Conservation (phyloP, 768 basidiomycete genomes). For the Trichaptum fuscoviolaceum region DNA sequence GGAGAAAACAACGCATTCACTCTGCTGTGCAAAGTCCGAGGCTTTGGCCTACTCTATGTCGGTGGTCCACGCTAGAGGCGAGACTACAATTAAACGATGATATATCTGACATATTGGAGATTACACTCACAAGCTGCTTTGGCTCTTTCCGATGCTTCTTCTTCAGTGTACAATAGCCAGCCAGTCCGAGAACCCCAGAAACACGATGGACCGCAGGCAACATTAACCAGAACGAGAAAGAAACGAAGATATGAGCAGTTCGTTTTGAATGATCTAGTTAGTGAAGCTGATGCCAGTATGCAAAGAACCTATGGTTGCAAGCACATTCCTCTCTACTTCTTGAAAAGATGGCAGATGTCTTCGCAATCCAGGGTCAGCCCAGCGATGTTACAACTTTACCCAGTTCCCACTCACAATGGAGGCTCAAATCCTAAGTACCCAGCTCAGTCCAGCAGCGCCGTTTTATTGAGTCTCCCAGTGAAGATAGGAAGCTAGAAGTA, state of each 20-base stretch:
- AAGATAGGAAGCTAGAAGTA: too few species aligned
- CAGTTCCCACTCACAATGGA: background rate
- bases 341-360: slow-evolving; percentile 1
- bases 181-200: background rate
- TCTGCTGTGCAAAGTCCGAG: too few species aligned
- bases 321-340: background rate
- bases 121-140: background rate
- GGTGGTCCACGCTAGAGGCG: too few species aligned
- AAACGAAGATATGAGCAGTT: background rate
- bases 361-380: background rate
- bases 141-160: background rate
- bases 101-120: too few species aligned
- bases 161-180: background rate
- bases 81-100: too few species aligned
- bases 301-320: background rate
- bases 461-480: too few species aligned
- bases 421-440: too few species aligned
- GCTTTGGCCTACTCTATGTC: too few species aligned
- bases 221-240: background rate
- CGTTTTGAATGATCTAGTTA: background rate
- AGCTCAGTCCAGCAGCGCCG: too few species aligned
- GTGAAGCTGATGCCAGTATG: background rate
- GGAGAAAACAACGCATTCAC: too few species aligned
- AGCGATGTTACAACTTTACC: background rate
- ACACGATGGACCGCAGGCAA: background rate